Evolutionary conservation across 169 alveolate species (phyloP), one percentile per base, ranked within the genome.

Genomic region (Plasmodium berghei): DNA sequence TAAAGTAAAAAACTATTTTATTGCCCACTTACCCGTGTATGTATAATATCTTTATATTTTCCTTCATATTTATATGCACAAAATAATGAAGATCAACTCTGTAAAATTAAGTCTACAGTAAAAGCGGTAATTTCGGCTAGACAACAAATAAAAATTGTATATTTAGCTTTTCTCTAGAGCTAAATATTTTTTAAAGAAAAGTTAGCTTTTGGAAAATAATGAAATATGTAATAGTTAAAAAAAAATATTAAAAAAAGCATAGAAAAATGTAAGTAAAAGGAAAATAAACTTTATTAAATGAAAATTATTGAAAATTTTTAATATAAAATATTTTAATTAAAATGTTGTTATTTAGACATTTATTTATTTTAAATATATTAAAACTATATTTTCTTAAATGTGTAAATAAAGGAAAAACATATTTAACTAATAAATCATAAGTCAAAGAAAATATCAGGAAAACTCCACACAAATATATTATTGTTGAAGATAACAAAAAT

Each of bases 11-110:
- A 40, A 8, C 18, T 45, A 18, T 16, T 59, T 55, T 26, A 55
- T 16, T 56, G 18, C 66, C 42, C 66, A 8, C 24, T 80, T 59
- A 80, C 90, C 90, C 90, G 56, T 80, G 90, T 28, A 80, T 80
- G 83, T 80, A 80, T 46, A 80, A 58, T 80, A 46, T 80, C 90
- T 80, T 80, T 66, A 80, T 67, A 80, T 54, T 80, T 67, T 80
- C 90, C 20, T 80, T 80, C 90, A 80, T 80, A 24, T 58, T 16
- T 58, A 58, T 20, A 58, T 58, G 66, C 26, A 18, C 26, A 52
- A 52, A 52, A 52, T 14, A 52, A 12, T 14, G 9, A 14, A 52
- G 59, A 52, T 34, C 42, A 34, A 34, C 42, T 34, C 0, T 4
- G 5, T 34, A 34, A 34, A 34, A 34, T 6, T 5, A 34, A 34